Evolutionary conservation across 352 stramenopile species (phyloP), one percentile per base, ranked within the genome.

Genomic region (Globisporangium apiculatum): DNA sequence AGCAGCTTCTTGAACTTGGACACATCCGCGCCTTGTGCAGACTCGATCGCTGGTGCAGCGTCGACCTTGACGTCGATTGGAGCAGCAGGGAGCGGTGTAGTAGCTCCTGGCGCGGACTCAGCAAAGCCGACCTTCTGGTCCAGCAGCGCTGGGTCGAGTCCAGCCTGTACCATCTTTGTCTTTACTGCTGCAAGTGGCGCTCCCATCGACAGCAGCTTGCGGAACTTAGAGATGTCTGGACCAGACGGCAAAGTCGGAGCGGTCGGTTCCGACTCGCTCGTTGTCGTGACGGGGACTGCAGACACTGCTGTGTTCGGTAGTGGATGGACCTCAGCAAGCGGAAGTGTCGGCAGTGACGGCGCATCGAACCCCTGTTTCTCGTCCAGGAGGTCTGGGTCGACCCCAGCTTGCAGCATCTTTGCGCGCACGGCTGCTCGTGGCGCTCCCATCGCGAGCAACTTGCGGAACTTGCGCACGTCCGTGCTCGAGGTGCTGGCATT

Each of bases 141-240:
- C 11, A 90, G 49, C 9, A 88, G 57, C 5, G 51, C 62, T 36
- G 76, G 69, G 48, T 89, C 69, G 6, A 91, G 48, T 2, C 78
- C 78, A 8, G 73, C 76, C 60, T 89, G 78, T 15, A 58, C 53
- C 79, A 89, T 86, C 31, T 89, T 91, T 2, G 75, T 68, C 43
- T 89, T 86, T 15, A 89, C 81, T 15, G 69, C 81, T 7, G 59
- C 64, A 0, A 79, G 49, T 14, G 81, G 85, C 10, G 91, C 81
- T 3, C 85, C 86, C 80, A 96, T 94, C 1, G 74, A 74, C 11
- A 95, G 55, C 68, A 99, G 84, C 62, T 98, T 98, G 43, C 97
- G 97, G 60, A 98, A 98, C 38, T 84, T 83, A 5, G 69, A 71
- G 48, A 86, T 50, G 47, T 86, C 40, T 43, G 40, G 7, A 43